Conservation (phyloP, 257 asterid genomes). For the Nicotiana otophora region DNA sequence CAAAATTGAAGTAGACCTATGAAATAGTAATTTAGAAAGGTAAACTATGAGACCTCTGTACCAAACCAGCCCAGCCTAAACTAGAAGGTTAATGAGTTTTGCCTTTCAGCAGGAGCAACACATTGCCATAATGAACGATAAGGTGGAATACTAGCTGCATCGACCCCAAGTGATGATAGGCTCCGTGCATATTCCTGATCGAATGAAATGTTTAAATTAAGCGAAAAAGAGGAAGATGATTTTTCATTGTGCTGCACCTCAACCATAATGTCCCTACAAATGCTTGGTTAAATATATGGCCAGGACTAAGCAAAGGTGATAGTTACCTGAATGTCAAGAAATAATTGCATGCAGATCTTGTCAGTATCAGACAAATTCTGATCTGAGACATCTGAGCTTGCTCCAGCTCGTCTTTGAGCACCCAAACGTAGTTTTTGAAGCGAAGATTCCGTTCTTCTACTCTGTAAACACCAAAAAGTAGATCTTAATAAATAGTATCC, state of each 20-base stretch:
- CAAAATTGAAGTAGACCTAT: neutral
- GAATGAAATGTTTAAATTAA: too few species aligned
- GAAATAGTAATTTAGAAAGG: neutral
- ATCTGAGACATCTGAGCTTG: constrained; percentile 87
- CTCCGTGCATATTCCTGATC: constrained; percentile 72
- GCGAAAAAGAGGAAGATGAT: too few species aligned
- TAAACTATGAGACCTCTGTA: neutral
- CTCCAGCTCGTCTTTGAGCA: constrained; percentile 93
- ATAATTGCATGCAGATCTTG: constrained; percentile 90
- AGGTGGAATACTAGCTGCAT: constrained; percentile 65
- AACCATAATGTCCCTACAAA: too few species aligned
- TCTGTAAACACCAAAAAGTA: constrained; percentile 7
- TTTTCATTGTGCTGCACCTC: too few species aligned
- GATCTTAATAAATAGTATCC: too few species aligned
- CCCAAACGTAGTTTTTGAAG: constrained; percentile 93
- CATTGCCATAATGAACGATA: constrained; percentile 80
- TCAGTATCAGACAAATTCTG: constrained; percentile 81
- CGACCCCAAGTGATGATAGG: constrained; percentile 68
- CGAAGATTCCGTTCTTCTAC: constrained; percentile 73
- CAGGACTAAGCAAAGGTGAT: too few species aligned
- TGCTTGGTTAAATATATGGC: too few species aligned
- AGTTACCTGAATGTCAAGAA: constrained; percentile 68
- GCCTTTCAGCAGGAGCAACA: constrained; percentile 78
- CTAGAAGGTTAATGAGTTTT: constrained; percentile 54
- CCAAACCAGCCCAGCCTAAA: neutral